Conservation (phyloP, 108 stramenopile species). For the Heterococcus sp. region DNA sequence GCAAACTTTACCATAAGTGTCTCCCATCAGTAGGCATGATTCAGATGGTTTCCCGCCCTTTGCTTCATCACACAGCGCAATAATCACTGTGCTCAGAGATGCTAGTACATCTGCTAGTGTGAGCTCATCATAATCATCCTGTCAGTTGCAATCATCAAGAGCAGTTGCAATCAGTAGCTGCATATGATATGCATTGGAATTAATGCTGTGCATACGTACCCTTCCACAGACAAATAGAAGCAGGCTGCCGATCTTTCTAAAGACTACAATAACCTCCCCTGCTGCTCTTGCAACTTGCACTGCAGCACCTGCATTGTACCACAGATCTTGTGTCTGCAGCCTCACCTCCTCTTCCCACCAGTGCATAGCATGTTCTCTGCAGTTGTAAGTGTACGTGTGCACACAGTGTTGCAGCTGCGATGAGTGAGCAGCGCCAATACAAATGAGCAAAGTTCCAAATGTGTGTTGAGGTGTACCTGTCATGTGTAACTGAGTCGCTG, state of each 20-base stretch:
- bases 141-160: too few species aligned
- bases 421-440: too few species aligned
- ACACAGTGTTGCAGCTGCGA: too few species aligned
- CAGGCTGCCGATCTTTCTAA: background rate
- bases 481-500: too few species aligned
- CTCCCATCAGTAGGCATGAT: background rate
- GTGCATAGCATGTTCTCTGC: background rate
- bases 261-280: background rate
- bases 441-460: too few species aligned
- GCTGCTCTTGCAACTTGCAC: background rate
- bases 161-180: too few species aligned
- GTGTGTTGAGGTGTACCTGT: too few species aligned
- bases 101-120: background rate
- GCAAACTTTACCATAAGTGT: conserved; percentile 41
- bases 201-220: too few species aligned
- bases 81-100: background rate
- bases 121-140: background rate
- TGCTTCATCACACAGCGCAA: background rate
- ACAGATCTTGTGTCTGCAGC: background rate
- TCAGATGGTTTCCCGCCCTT: background rate
- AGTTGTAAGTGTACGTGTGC: too few species aligned
- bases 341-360: background rate
- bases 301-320: background rate
- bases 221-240: background rate
- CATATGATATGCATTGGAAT: too few species aligned